These are phyloP conservation scores for Skeletonema grethae DNA, from an alignment of 108 stramenopile species.

Conservation along the genomic window DNA sequence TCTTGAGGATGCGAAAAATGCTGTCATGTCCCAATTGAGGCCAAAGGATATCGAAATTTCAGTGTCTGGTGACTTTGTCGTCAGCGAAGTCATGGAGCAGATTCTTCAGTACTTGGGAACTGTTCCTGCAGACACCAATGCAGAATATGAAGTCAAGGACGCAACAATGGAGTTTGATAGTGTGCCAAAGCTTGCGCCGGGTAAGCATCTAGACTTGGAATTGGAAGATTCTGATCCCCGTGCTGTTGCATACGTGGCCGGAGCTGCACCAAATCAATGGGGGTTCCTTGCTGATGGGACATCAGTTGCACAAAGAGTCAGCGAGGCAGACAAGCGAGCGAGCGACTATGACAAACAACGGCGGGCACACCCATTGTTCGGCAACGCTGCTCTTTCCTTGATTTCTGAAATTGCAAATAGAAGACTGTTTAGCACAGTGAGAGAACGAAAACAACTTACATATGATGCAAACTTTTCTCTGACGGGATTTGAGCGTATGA, in stretches of 20 bases:
- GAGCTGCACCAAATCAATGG: slow-evolving; percentile 92
- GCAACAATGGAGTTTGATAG: slow-evolving; percentile 44
- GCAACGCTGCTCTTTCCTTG: slow-evolving; percentile 79
- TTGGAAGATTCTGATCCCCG: slow-evolving; percentile 95
- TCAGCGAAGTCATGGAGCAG: slow-evolving; percentile 89
- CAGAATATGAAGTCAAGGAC: slow-evolving; percentile 60
- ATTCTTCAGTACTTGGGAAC: slow-evolving; percentile 93
- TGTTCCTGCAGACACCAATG: slow-evolving; percentile 82
- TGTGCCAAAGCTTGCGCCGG: slow-evolving; percentile 71
- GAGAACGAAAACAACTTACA: slow-evolving; percentile 94
- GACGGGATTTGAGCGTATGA: slow-evolving; percentile 87
- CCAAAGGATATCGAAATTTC: slow-evolving; percentile 91
- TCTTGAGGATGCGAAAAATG: slow-evolving; percentile 84
- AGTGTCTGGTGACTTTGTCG: slow-evolving; percentile 95
- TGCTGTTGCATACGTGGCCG: slow-evolving; percentile 95
- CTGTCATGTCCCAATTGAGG: slow-evolving; percentile 90
- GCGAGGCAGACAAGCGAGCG: slow-evolving; percentile 66
- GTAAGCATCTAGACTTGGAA: slow-evolving; percentile 85
- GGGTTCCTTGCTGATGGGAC: slow-evolving; percentile 87
- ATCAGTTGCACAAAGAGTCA: slow-evolving; percentile 68
- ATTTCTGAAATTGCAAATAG: slow-evolving; percentile 92
- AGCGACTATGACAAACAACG: slow-evolving; percentile 83
- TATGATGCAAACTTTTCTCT: slow-evolving; percentile 98
- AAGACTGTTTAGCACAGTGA: slow-evolving; percentile 91
- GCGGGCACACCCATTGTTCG: slow-evolving; percentile 90